phyloP scores from a whole-genome alignment of 495 filamentous ascomycete genomes.

The Daldinia bambusicola region DNA sequence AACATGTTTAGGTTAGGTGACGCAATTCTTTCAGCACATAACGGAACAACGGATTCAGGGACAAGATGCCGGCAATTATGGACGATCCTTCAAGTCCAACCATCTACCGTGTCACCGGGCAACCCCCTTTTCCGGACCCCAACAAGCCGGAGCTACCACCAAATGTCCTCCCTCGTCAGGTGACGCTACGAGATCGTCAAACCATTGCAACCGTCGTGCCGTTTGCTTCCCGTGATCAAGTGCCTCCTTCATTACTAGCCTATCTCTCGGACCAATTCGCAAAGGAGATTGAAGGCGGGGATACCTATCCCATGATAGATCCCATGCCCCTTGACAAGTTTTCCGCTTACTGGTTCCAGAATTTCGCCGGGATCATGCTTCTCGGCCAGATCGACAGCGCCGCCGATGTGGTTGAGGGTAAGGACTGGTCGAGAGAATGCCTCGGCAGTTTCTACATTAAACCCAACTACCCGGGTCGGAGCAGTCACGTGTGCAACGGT shows the following conservation, averaged over 20 bases:
- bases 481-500: conserved; percentile 95
- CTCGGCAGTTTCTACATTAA: conserved; percentile 97
- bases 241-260: conserved; percentile 77
- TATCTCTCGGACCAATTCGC: conserved; percentile 90
- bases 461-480: conserved; percentile 96
- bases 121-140: conserved; percentile 70
- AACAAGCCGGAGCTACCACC: conserved; percentile 69
- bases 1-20: conserved; percentile 37
- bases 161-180: conserved; percentile 79
- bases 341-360: conserved; percentile 92
- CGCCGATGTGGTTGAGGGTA: conserved; percentile 69
- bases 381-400: conserved; percentile 75
- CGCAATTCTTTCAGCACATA: conserved; percentile 6
- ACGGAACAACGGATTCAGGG: conserved; percentile 8
- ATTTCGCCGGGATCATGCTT: conserved; percentile 93
- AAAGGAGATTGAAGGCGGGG: conserved; percentile 93
- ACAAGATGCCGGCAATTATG: conserved; percentile 85
- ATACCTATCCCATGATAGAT: conserved; percentile 94
- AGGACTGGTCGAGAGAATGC: conserved; percentile 86
- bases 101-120: conserved; percentile 71
- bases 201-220: conserved; percentile 92
- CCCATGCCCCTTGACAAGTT: conserved; percentile 80
- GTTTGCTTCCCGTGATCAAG: conserved; percentile 76
- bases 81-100: conserved; percentile 75
- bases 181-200: conserved; percentile 88